Conservation (phyloP, 164 flowering plant species). For the Tetracentron sinense region DNA sequence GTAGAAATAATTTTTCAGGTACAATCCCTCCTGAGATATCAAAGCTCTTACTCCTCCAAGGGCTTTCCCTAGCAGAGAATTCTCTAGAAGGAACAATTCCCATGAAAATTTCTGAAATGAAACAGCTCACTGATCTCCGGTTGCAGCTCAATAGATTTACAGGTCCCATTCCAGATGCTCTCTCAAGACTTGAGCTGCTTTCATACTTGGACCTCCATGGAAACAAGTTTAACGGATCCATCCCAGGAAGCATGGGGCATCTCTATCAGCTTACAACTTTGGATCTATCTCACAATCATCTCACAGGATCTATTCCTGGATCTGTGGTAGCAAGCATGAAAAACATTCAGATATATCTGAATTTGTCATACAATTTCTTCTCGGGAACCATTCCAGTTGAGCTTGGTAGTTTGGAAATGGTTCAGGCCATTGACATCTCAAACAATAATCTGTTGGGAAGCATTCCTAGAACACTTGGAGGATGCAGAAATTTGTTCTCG, state of each 20-base stretch:
- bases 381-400: conserved; percentile 52
- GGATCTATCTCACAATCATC: conserved; percentile 68
- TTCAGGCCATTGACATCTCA: conserved; percentile 68
- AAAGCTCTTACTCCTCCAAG: conserved; percentile 57
- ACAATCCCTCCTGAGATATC: conserved; percentile 43
- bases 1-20: conserved; percentile 41
- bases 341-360: conserved; percentile 44
- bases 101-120: conserved; percentile 36
- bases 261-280: conserved; percentile 37
- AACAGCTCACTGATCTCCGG: conserved; percentile 39
- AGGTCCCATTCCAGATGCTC: conserved; percentile 51
- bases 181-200: conserved; percentile 56
- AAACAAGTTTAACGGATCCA: conserved; percentile 61
- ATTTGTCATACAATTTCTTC: conserved; percentile 59
- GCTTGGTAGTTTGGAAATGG: conserved; percentile 62
- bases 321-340: conserved; percentile 39
- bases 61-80: conserved; percentile 45
- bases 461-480: conserved; percentile 44
- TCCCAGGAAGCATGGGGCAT: conserved; percentile 43
- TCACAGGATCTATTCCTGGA: conserved; percentile 56
- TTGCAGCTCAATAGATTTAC: conserved; percentile 45
- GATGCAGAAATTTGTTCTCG: conserved; percentile 50
- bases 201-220: conserved; percentile 49
- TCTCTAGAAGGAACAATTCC: conserved; percentile 59
- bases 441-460: conserved; percentile 62